These are phyloP conservation scores for maize (Zea mays) DNA, from an alignment of 176 grass and related monocot genomes.

Conservation along the genomic window Zm-B73-REFERENCE-NAM-5.0 NC_050099.1:2045001-2045500, in stretches of 20 bases:
- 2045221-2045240: conserved; percentile 85
- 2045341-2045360: background rate
- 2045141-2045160: conserved; percentile 94
- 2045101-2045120: conserved; percentile 71
- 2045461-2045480: conserved; percentile 97
- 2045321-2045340: background rate
- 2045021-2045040: background rate
- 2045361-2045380: background rate
- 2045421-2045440: conserved; percentile 77
- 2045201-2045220: conserved; percentile 78
- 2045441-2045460: conserved; percentile 92
- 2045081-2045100: conserved; percentile 63
- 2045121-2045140: conserved; percentile 98
- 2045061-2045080: conserved; percentile 85
- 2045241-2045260: conserved; percentile 93
- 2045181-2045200: conserved; percentile 86
- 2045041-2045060: conserved; percentile 70
- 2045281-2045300: conserved; percentile 77
- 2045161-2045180: conserved; percentile 93
- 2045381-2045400: conserved; percentile 70
- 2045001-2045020: background rate
- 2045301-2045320: background rate
- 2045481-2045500: conserved; percentile 83
- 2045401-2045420: conserved; percentile 80
- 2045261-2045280: conserved; percentile 94